Conservation (phyloP, 805 yeast genomes). For the Candida nemodendra region DNA sequence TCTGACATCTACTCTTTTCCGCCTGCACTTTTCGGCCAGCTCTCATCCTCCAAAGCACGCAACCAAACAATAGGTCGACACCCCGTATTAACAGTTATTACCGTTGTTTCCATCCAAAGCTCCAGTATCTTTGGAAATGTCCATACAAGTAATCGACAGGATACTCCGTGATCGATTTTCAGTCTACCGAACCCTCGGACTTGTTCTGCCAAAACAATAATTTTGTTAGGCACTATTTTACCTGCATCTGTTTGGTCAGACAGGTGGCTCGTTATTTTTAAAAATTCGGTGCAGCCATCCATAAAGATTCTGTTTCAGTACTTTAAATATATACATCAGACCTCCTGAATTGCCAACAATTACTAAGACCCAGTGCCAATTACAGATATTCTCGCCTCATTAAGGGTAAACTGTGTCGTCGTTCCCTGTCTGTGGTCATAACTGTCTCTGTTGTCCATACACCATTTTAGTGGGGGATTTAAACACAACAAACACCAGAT, state of each 20-base stretch:
- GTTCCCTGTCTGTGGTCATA: too few species aligned
- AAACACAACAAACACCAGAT: too few species aligned
- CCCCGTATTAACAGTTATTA: conserved; percentile 1
- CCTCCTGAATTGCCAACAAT: too few species aligned
- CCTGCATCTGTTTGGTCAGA: conserved; percentile 5
- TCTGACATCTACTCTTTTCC: too few species aligned
- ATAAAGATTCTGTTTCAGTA: conserved; percentile 6
- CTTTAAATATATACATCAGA: too few species aligned
- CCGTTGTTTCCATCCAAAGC: background rate
- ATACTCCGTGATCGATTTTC: conserved; percentile 5
- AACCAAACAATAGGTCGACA: conserved; percentile 1
- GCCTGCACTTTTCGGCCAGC: conserved; percentile 17
- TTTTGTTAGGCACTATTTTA: conserved; percentile 1
- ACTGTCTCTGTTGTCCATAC: too few species aligned
- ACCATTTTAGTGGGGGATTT: too few species aligned
- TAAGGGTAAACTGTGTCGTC: too few species aligned
- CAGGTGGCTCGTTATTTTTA: conserved; percentile 1
- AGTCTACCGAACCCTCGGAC: conserved; percentile 3
- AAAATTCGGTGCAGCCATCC: conserved; percentile 5
- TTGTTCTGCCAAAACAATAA: background rate
- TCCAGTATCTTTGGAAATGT: too few species aligned
- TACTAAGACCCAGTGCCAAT: too few species aligned
- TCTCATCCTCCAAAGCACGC: conserved; percentile 9
- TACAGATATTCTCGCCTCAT: too few species aligned
- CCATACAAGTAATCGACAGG: background rate